These are phyloP conservation scores for Chaetoscypha palmicola DNA, from an alignment of 2,329 filamentous ascomycete genomes.

Conservation along the genomic window DNA sequence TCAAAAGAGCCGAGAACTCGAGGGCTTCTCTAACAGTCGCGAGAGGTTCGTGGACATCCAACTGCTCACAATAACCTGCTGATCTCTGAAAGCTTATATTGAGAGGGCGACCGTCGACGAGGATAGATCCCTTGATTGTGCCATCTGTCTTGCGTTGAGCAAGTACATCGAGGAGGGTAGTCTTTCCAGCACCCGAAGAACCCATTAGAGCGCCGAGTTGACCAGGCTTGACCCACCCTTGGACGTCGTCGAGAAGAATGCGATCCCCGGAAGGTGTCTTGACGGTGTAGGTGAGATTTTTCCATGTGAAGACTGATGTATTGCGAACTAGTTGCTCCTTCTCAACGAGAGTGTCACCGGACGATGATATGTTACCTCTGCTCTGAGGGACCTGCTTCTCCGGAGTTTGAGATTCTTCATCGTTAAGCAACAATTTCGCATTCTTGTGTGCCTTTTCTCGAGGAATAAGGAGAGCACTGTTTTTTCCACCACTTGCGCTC, in stretches of 20 bases:
- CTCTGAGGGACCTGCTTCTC: constrained; percentile 10
- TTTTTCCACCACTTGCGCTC: constrained; percentile 45
- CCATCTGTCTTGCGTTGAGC: constrained; percentile 70
- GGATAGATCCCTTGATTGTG: constrained; percentile 78
- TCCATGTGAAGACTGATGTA: constrained; percentile 67
- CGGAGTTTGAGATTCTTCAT: constrained; percentile 41
- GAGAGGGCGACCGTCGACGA: constrained; percentile 56
- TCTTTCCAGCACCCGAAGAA: constrained; percentile 52
- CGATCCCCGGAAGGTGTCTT: constrained; percentile 55
- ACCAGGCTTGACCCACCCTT: constrained; percentile 74
- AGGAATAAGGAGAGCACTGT: constrained; percentile 52
- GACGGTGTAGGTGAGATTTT: constrained; percentile 62
- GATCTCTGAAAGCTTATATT: constrained; percentile 75
- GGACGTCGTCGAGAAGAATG: constrained; percentile 67
- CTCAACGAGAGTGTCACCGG: constrained; percentile 31
- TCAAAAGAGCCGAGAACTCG: constrained; percentile 79
- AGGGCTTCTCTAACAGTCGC: constrained; percentile 79
- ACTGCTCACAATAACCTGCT: constrained; percentile 77
- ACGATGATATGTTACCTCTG: constrained; percentile 13
- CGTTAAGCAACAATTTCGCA: constrained; percentile 29
- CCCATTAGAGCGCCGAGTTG: constrained; percentile 50
- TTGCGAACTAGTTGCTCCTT: constrained; percentile 48
- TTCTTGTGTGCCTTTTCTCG: constrained; percentile 47
- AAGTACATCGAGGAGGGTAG: constrained; percentile 50
- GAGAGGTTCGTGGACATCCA: constrained; percentile 80